Evolutionary conservation across 306 rosid genomes (phyloP).

Genomic region (Castanea sativa): DNA sequence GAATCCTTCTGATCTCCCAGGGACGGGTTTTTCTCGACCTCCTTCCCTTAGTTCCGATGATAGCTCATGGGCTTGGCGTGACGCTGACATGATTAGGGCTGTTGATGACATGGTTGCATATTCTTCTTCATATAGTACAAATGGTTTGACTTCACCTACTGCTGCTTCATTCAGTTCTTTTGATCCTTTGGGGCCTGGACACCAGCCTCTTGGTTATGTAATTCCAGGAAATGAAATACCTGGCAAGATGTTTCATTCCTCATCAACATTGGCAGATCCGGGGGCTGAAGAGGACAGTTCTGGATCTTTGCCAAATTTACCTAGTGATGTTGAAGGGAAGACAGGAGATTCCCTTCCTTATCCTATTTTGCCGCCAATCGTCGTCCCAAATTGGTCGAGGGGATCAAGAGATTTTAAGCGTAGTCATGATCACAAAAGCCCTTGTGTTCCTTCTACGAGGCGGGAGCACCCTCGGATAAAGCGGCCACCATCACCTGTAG

Average conservation of each 20-base stretch:
- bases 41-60: constrained; percentile 98
- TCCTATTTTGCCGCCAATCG: constrained; percentile 86
- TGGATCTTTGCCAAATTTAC: constrained; percentile 57
- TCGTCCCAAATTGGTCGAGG: constrained; percentile 71
- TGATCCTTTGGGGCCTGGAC: constrained; percentile 72
- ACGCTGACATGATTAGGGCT: constrained; percentile 90
- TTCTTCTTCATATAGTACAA: constrained; percentile 84
- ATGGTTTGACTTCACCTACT: constrained; percentile 88
- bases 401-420: constrained; percentile 72
- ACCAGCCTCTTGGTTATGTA: constrained; percentile 74
- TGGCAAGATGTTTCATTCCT: constrained; percentile 68
- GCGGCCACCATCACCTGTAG: constrained; percentile 93
- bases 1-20: constrained; percentile 85
- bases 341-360: constrained; percentile 66
- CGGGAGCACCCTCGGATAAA: constrained; percentile 86
- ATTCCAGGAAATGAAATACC: constrained; percentile 76
- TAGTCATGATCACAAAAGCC: constrained; percentile 71
- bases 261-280: constrained; percentile 60
- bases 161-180: constrained; percentile 81
- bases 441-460: constrained; percentile 79
- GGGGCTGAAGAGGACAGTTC: constrained; percentile 62
- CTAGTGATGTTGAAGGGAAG: constrained; percentile 69
- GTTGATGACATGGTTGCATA: constrained; percentile 99
- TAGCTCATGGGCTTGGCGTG: constrained; percentile 95
- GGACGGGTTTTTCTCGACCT: constrained; percentile 86